Evolutionary conservation across 805 yeast genomes (phyloP).

Genomic region (Kodamaea neixiangensis): DNA sequence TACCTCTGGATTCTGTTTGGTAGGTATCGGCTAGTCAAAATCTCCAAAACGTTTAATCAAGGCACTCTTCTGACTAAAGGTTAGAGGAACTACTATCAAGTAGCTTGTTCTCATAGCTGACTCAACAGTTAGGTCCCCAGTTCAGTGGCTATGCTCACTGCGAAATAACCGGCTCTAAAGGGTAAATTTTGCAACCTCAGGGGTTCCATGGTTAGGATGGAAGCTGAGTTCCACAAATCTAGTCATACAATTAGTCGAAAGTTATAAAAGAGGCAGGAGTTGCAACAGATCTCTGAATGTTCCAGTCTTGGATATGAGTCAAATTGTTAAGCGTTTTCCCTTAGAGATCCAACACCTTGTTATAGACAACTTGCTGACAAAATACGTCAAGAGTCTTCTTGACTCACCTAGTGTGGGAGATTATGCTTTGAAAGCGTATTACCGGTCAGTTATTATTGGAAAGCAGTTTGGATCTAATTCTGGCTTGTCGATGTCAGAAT

Average conservation of each 20-base stretch:
- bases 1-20: too few species aligned
- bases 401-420: not conserved
- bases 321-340: not conserved
- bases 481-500: not conserved
- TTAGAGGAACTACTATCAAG: too few species aligned
- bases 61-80: too few species aligned
- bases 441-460: not conserved
- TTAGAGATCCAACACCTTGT: not conserved
- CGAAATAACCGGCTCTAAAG: too few species aligned
- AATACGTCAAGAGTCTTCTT: not conserved
- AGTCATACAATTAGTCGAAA: too few species aligned
- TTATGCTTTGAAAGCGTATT: not conserved
- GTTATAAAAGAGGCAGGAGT: too few species aligned
- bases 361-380: not conserved
- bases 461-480: not conserved
- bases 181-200: conserved; percentile 1
- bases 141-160: too few species aligned
- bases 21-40: too few species aligned
- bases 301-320: not conserved
- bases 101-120: too few species aligned
- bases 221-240: too few species aligned
- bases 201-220: too few species aligned
- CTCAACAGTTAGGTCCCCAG: not conserved
- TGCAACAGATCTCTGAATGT: not conserved
- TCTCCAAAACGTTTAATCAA: too few species aligned